These are phyloP conservation scores for Talaromyces amestolkiae DNA, from an alignment of 2,329 filamentous ascomycete species.

Conservation along the genomic window DNA sequence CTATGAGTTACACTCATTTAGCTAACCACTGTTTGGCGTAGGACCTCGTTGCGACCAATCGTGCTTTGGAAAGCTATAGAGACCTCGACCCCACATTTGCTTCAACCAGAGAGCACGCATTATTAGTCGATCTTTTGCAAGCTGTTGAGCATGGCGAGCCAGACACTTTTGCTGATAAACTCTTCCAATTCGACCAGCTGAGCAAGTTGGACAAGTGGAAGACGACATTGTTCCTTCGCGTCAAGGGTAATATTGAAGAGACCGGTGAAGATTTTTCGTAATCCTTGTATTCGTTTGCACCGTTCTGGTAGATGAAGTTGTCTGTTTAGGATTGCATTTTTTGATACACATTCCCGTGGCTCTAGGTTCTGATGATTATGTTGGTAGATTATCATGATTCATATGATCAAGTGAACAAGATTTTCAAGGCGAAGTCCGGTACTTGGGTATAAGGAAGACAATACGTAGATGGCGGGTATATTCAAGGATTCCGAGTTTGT, in stretches of 20 bases:
- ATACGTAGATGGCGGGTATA: no score
- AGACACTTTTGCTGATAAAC: constrained; percentile 78
- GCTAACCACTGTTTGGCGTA: constrained; percentile 23
- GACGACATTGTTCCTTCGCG: constrained; percentile 75
- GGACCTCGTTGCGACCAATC: constrained; percentile 75
- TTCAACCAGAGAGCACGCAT: constrained; percentile 74
- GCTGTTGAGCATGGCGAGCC: constrained; percentile 75
- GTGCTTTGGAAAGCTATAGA: constrained; percentile 77
- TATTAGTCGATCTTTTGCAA: constrained; percentile 73
- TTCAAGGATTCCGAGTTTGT: not conserved
- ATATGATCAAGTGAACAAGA: not conserved
- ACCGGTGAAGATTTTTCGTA: constrained; percentile 67
- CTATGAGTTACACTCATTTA: no score
- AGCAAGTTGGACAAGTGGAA: constrained; percentile 97
- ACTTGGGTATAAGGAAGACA: no score
- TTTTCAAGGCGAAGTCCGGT: not conserved
- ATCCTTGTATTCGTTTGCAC: constrained; percentile 17
- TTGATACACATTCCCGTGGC: not conserved
- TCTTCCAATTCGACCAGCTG: constrained; percentile 87
- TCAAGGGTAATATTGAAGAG: constrained; percentile 81
- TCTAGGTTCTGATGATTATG: not conserved
- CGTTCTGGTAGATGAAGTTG: not conserved
- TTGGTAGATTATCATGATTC: not conserved
- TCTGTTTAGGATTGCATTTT: not conserved
- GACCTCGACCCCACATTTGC: constrained; percentile 76